These are phyloP conservation scores for Podospora fimiseda DNA, from an alignment of 495 filamentous ascomycete species.

Conservation along the genomic window DNA sequence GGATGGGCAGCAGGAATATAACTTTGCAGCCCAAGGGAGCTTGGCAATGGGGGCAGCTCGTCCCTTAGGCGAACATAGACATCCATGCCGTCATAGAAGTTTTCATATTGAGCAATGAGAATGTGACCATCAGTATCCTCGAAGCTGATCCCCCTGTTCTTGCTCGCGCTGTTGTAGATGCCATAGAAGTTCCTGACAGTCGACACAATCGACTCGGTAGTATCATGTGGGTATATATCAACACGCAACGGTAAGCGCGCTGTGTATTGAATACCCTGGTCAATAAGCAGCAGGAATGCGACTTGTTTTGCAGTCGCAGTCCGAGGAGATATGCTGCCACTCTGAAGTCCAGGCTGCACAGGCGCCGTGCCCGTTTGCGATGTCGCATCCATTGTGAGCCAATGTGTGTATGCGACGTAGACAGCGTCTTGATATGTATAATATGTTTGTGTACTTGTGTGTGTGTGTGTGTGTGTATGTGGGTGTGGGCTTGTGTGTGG, in stretches of 20 bases:
- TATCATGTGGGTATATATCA: constrained; percentile 85
- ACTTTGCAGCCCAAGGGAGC: constrained; percentile 26
- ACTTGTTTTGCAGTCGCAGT: constrained; percentile 61
- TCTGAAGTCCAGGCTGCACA: constrained; percentile 12
- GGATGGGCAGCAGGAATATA: constrained; percentile 33
- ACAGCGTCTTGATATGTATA: background rate
- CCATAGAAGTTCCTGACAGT: constrained; percentile 98
- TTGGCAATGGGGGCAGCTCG: constrained; percentile 40
- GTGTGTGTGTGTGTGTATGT: background rate
- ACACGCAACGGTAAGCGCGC: constrained; percentile 86
- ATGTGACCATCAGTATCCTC: constrained; percentile 80
- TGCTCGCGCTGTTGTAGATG: constrained; percentile 61
- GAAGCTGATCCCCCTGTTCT: constrained; percentile 75
- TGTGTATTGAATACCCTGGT: constrained; percentile 62
- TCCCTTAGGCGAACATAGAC: constrained; percentile 86
- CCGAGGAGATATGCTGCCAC: constrained; percentile 42
- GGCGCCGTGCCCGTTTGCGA: constrained; percentile 11
- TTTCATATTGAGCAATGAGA: constrained; percentile 92
- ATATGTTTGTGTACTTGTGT: background rate
- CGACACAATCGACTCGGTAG: constrained; percentile 89
- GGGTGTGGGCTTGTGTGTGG: background rate
- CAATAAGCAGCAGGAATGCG: constrained; percentile 76
- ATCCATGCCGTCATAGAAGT: constrained; percentile 80
- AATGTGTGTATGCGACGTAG: background rate
- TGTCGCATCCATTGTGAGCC: constrained; percentile 13